A percentile compares a stretch with the other conserved stretches of the same genome.
phyloP scores from a whole-genome alignment of 208 protist genomes.

The Wallacemonas collosoma region DNA sequence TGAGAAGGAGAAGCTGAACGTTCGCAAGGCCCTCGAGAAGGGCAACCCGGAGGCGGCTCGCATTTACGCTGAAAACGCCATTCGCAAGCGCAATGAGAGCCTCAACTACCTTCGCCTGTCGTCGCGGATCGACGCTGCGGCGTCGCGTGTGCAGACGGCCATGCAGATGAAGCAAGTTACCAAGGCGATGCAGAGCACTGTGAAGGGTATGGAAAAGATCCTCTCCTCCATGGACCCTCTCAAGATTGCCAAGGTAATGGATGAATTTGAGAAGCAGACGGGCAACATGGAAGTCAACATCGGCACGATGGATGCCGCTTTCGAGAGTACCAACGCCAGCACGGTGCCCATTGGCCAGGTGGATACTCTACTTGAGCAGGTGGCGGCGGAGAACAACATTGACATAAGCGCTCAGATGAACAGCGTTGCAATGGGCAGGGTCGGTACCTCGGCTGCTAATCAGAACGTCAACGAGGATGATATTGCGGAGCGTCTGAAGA shows the following conservation, averaged over 20 bases:
- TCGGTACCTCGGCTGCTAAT: slow-evolving; percentile 26
- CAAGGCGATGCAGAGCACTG: slow-evolving; percentile 93
- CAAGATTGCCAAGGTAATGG: slow-evolving; percentile 94
- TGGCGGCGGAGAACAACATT: slow-evolving; percentile 96
- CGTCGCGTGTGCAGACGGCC: slow-evolving; percentile 94
- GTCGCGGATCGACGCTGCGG: slow-evolving; percentile 96
- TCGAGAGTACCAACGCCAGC: slow-evolving; percentile 84
- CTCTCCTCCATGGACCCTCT: slow-evolving; percentile 93
- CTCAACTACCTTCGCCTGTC: slow-evolving; percentile 96
- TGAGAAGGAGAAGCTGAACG: slow-evolving; percentile 93
- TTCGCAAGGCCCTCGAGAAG: slow-evolving; percentile 97
- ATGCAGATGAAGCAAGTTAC: slow-evolving; percentile 92
- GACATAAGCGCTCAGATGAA: slow-evolving; percentile 75
- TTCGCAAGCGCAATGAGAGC: slow-evolving; percentile 96
- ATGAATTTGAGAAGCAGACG: slow-evolving; percentile 97
- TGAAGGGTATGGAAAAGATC: slow-evolving; percentile 96
- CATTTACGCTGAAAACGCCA: slow-evolving; percentile 98
- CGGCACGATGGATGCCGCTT: slow-evolving; percentile 93
- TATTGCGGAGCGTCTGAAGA: slow-evolving; percentile 62
- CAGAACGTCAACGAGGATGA: slow-evolving; percentile 58
- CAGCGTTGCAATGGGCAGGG: slow-evolving; percentile 31
- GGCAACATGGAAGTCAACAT: slow-evolving; percentile 95
- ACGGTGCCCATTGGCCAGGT: slow-evolving; percentile 92
- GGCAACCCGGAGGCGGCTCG: slow-evolving; percentile 97
- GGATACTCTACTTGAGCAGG: slow-evolving; percentile 91